phyloP scores from a whole-genome alignment of 169 alveolate species.

The Eimeria brunetti region DNA sequence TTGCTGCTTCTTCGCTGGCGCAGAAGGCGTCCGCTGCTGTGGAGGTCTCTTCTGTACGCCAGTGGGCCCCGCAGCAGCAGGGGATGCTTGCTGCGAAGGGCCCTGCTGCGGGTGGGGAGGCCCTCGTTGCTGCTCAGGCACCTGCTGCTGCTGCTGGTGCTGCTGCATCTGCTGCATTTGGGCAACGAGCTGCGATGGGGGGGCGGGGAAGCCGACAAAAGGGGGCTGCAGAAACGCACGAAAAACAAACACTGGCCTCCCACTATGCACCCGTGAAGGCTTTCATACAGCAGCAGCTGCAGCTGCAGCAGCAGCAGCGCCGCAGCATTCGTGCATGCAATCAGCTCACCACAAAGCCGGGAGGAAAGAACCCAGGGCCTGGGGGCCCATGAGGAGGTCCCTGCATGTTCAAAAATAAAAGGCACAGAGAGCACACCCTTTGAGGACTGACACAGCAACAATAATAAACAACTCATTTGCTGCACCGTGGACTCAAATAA shows the following conservation, averaged over 20 bases:
- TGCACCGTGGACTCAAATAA: too few relatives aligned
- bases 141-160: constrained; percentile 14
- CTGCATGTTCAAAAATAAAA: neutral
- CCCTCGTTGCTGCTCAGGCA: constrained; percentile 20
- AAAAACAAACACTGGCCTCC: neutral
- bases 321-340: neutral
- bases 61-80: constrained; percentile 6
- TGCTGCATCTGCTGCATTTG: constrained; percentile 61
- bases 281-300: neutral
- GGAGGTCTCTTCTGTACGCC: constrained; percentile 39
- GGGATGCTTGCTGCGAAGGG: neutral
- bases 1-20: constrained; percentile 22
- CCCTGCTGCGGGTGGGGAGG: constrained; percentile 12
- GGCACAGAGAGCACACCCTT: neutral
- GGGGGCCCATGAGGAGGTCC: constrained; percentile 31
- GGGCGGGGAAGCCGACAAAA: constrained; percentile 22
- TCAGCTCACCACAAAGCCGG: constrained; percentile 33
- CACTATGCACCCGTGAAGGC: neutral
- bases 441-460: too few relatives aligned
- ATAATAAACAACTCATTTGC: too few relatives aligned
- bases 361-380: constrained; percentile 23
- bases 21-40: constrained; percentile 19
- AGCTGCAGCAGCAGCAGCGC: neutral
- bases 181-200: constrained; percentile 52
- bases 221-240: constrained; percentile 28